Conservation (phyloP, 2,329 filamentous ascomycete species). For the Pseudogymnoascus sp. region DNA sequence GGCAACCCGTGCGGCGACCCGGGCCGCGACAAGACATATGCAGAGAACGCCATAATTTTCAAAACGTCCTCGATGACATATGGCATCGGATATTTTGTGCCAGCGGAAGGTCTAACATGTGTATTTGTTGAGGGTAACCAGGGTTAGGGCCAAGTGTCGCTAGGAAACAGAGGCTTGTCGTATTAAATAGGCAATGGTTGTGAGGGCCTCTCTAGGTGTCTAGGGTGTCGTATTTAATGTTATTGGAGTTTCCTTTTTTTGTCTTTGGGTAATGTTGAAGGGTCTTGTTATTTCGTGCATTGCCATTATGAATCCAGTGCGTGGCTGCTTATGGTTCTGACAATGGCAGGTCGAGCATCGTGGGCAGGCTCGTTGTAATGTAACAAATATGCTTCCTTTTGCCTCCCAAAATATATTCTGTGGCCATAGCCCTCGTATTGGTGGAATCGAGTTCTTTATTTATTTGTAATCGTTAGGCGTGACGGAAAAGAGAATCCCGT, state of each 20-base stretch:
- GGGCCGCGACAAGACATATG: neutral
- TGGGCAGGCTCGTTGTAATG: neutral
- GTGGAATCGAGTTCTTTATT: neutral
- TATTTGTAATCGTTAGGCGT: too few species aligned
- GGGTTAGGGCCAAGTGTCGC: neutral
- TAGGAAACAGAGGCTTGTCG: neutral
- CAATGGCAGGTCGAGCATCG: neutral
- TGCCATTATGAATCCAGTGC: too few species aligned
- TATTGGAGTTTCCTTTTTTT: too few species aligned
- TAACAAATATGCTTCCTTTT: neutral
- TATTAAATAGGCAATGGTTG: too few species aligned
- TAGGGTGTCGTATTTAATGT: too few species aligned
- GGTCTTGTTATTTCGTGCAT: too few species aligned
- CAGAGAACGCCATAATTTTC: neutral
- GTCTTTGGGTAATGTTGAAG: too few species aligned
- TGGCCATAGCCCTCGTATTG: neutral
- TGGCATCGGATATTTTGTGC: neutral
- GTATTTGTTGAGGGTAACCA: neutral
- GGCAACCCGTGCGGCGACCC: neutral
- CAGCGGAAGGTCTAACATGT: neutral
- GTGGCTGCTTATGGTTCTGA: too few species aligned
- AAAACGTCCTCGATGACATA: neutral
- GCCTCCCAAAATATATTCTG: neutral
- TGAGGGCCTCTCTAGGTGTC: neutral
- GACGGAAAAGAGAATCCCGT: neutral